A percentile compares a stretch with the other conserved stretches of the same genome.
phyloP scores from a whole-genome alignment of 192 early-diverging fungal genomes.

The Backusella luteola region DNA sequence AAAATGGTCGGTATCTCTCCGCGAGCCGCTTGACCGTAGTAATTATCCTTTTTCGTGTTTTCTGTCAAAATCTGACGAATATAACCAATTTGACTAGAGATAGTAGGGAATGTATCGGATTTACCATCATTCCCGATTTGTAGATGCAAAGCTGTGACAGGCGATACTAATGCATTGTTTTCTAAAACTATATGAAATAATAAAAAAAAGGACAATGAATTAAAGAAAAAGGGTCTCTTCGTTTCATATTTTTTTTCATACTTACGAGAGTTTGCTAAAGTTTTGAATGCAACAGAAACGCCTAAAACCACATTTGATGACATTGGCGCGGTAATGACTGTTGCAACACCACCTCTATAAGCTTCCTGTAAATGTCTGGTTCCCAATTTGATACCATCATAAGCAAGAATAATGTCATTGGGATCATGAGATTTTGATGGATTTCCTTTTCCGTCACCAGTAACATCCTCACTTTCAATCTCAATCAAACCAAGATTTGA shows the following conservation, averaged over 20 bases:
- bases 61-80: slow-evolving; percentile 42
- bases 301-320: slow-evolving; percentile 54
- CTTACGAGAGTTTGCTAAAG: slow-evolving; percentile 53
- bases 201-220: not conserved
- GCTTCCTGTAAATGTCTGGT: slow-evolving; percentile 54
- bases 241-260: not conserved
- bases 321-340: slow-evolving; percentile 53
- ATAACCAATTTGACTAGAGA: slow-evolving; percentile 52
- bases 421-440: slow-evolving; percentile 8
- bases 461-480: slow-evolving; percentile 56
- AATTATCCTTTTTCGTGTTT: slow-evolving; percentile 28
- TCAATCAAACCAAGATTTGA: slow-evolving; percentile 62
- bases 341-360: slow-evolving; percentile 60
- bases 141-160: slow-evolving; percentile 58
- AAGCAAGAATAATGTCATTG: slow-evolving; percentile 37
- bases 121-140: slow-evolving; percentile 50
- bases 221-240: not conserved
- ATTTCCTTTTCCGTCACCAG: slow-evolving; percentile 54
- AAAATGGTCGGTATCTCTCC: slow-evolving; percentile 53
- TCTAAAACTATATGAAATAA: not conserved
- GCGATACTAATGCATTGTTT: slow-evolving; percentile 42
- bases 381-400: slow-evolving; percentile 67
- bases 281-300: slow-evolving; percentile 64
- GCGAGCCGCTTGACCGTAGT: slow-evolving; percentile 38
- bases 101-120: slow-evolving; percentile 41